phyloP scores from a whole-genome alignment of 768 basidiomycete genomes.

The Candolleomyces efflorescens region DNA sequence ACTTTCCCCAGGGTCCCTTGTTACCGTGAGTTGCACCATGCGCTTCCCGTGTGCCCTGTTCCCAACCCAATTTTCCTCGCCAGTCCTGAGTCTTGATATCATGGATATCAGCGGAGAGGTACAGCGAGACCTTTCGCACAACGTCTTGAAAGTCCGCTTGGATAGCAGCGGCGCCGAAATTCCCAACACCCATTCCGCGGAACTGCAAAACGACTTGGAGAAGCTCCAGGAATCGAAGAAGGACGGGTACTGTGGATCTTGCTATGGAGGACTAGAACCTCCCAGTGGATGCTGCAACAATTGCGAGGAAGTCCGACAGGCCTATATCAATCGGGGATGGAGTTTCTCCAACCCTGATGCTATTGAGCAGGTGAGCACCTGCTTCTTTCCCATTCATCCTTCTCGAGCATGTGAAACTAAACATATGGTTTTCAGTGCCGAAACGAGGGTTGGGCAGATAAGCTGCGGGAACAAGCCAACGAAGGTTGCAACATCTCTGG shows the following conservation, averaged over 20 bases:
- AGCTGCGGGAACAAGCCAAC: constrained; percentile 83
- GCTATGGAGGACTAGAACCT: constrained; percentile 84
- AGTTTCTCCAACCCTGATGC: constrained; percentile 87
- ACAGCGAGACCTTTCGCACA: constrained; percentile 87
- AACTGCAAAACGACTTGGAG: constrained; percentile 86
- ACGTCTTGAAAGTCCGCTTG: constrained; percentile 80
- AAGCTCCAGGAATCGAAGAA: constrained; percentile 60
- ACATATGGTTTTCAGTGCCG: constrained; percentile 61
- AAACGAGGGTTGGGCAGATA: constrained; percentile 92
- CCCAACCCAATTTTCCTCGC: background rate
- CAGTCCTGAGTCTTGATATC: constrained; percentile 93
- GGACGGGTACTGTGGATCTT: constrained; percentile 85
- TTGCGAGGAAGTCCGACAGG: constrained; percentile 89
- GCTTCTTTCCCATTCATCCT: too few relatives aligned
- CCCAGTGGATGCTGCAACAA: constrained; percentile 87
- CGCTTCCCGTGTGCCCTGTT: background rate
- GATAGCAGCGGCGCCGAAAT: constrained; percentile 56
- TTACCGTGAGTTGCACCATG: constrained; percentile 66
- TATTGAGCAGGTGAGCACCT: constrained; percentile 77
- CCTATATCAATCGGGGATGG: constrained; percentile 93
- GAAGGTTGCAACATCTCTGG: constrained; percentile 96
- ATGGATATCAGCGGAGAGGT: constrained; percentile 98
- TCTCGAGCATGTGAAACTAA: background rate
- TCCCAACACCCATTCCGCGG: constrained; percentile 48
- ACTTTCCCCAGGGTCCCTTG: constrained; percentile 97